phyloP scores from a whole-genome alignment of 495 filamentous ascomycete genomes.

The Talaromyces stipitatus region DNA sequence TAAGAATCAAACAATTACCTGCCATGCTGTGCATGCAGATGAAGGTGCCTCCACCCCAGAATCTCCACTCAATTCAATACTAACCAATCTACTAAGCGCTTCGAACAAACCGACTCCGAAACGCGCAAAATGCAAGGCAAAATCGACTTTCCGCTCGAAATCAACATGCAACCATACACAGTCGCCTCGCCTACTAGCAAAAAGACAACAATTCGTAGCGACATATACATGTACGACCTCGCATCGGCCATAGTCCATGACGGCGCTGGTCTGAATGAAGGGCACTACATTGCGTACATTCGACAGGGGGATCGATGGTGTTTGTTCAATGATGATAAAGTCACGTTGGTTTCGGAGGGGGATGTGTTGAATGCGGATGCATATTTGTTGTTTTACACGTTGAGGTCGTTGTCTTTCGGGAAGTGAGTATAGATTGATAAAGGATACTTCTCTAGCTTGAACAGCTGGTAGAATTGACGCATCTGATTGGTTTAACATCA shows the following conservation, averaged over 20 bases:
- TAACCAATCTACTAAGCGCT: conserved; percentile 45
- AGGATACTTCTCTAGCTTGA: too few relatives aligned
- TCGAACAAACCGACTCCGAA: conserved; percentile 62
- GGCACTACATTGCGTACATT: conserved; percentile 86
- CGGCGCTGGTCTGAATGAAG: conserved; percentile 74
- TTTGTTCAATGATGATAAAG: conserved; percentile 84
- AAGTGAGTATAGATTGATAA: not conserved
- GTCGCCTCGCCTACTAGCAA: conserved; percentile 18
- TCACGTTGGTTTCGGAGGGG: conserved; percentile 66
- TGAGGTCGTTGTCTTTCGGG: conserved; percentile 43
- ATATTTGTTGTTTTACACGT: conserved; percentile 82
- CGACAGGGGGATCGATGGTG: conserved; percentile 83
- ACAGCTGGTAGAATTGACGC: not conserved
- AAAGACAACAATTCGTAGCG: conserved; percentile 21
- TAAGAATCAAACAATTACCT: conserved; percentile 70
- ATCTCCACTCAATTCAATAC: not conserved
- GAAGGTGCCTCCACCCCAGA: conserved; percentile 49
- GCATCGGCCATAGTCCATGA: conserved; percentile 76
- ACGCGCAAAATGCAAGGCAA: conserved; percentile 73
- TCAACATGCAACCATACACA: conserved; percentile 85
- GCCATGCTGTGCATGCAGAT: conserved; percentile 87
- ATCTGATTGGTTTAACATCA: too few relatives aligned
- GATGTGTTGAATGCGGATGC: conserved; percentile 77
- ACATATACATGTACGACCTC: conserved; percentile 66
- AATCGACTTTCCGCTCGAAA: conserved; percentile 73